A percentile compares a stretch with the other conserved stretches of the same genome.
phyloP scores from a whole-genome alignment of 2,329 filamentous ascomycete species.

The Pestalotiopsis sp. region DNA sequence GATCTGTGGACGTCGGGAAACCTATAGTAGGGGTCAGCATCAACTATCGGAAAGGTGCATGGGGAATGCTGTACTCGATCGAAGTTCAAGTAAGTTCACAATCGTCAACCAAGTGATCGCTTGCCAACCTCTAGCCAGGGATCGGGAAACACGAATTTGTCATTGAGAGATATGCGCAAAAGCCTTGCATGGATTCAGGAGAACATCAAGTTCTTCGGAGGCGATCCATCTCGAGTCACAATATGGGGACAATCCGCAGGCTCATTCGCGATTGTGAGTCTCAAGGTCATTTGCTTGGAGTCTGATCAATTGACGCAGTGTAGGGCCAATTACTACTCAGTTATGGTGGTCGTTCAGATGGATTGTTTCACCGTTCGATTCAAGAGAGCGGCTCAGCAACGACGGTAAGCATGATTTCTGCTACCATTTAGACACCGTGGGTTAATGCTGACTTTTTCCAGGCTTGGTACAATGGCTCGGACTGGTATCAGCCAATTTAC shows the following conservation, averaged over 20 bases:
- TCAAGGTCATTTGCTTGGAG: background rate
- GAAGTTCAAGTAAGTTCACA: conserved; percentile 26
- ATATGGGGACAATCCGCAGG: conserved; percentile 32
- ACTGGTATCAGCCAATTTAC: conserved; percentile 48
- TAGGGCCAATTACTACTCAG: conserved; percentile 30
- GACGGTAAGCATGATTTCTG: conserved; percentile 10
- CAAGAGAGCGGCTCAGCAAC: conserved; percentile 35
- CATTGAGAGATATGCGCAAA: conserved; percentile 29
- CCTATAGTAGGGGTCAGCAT: conserved; percentile 50
- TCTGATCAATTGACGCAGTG: background rate
- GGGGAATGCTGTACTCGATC: conserved; percentile 30
- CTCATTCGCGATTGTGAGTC: conserved; percentile 32
- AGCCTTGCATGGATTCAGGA: conserved; percentile 30
- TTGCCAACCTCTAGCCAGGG: conserved; percentile 19
- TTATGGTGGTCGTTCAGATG: conserved; percentile 29
- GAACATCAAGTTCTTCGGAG: conserved; percentile 30
- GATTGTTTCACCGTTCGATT: conserved; percentile 29
- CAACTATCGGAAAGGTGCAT: conserved; percentile 43
- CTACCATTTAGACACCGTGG: background rate
- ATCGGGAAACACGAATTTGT: conserved; percentile 29
- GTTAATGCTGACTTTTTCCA: background rate
- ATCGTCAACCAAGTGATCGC: background rate
- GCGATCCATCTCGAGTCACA: conserved; percentile 28
- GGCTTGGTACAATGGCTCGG: conserved; percentile 37
- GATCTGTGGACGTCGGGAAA: conserved; percentile 43